Conservation (phyloP, 257 asterid genomes). For the Lavandula angustifolia region DNA sequence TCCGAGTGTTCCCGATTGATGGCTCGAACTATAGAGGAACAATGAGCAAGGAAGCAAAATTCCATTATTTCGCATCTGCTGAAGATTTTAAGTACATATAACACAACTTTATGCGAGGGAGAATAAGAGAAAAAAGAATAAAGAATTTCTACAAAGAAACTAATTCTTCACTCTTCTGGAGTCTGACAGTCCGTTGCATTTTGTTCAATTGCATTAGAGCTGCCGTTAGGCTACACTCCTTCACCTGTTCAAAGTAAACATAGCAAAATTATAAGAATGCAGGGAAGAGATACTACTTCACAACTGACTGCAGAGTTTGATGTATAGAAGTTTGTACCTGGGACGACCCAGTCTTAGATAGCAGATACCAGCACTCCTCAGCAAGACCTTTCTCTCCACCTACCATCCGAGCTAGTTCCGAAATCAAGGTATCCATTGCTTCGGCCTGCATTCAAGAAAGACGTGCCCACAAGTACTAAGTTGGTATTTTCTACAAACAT, state of each 20-base stretch:
- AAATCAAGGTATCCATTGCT: constrained; percentile 55
- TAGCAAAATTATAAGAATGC: too few relatives aligned
- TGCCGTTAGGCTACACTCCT: constrained; percentile 53
- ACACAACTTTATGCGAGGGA: constrained; percentile 22
- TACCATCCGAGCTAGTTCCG: constrained; percentile 62
- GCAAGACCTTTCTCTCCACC: constrained; percentile 62
- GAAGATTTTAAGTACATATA: constrained; percentile 15
- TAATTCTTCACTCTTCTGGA: constrained; percentile 26
- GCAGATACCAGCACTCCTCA: constrained; percentile 69
- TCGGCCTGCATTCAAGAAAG: constrained; percentile 53
- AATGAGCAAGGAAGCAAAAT: not conserved
- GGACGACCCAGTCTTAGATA: constrained; percentile 43
- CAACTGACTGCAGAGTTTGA: too few relatives aligned
- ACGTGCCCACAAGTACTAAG: constrained; percentile 8
- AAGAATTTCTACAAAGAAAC: constrained; percentile 18
- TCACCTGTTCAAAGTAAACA: constrained; percentile 33
- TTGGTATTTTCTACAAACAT: not conserved
- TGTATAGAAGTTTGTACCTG: constrained; percentile 43
- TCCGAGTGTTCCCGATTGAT: too few relatives aligned
- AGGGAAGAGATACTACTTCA: too few relatives aligned
- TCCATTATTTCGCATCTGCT: not conserved
- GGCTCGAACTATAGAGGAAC: too few relatives aligned
- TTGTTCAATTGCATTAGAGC: constrained; percentile 36
- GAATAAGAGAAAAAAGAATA: constrained; percentile 6
- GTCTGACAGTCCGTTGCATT: not conserved